Percentiles rank a stretch among this genome's conserved stretches.
Conservation (phyloP, 345 rosid genomes). For the Sapria himalayana region DNA sequence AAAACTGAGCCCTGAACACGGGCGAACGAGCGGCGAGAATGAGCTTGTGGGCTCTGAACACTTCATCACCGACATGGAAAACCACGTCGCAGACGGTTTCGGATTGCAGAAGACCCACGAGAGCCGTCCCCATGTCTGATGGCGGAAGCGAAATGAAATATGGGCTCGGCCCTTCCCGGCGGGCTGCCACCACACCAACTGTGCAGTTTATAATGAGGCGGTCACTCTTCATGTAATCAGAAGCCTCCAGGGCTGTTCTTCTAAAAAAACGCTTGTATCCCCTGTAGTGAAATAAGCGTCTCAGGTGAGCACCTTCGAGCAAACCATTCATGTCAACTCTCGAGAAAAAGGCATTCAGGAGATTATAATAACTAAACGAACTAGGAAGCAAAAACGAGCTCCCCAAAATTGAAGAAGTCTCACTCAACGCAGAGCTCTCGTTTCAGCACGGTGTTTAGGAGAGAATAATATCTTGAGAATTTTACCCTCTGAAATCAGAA, state of each 20-base stretch:
- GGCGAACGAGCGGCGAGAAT: slow-evolving; percentile 88
- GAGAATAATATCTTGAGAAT: too few species aligned
- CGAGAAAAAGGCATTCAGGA: too few species aligned
- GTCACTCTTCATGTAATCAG: slow-evolving; percentile 68
- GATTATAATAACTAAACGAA: too few species aligned
- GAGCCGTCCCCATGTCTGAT: slow-evolving; percentile 58
- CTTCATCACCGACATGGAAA: slow-evolving; percentile 63
- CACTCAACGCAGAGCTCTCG: too few species aligned
- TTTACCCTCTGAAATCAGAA: too few species aligned
- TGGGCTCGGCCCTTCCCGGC: slow-evolving; percentile 49
- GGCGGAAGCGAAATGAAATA: slow-evolving; percentile 35
- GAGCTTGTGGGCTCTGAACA: slow-evolving; percentile 63
- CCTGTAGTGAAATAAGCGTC: too few species aligned
- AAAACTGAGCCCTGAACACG: slow-evolving; percentile 83
- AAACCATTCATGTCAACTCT: too few species aligned
- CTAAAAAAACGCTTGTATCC: slow-evolving; percentile 83
- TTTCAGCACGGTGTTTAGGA: too few species aligned
- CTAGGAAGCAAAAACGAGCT: too few species aligned
- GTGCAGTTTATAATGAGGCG: slow-evolving; percentile 70
- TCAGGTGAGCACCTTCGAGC: too few species aligned
- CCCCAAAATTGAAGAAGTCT: too few species aligned
- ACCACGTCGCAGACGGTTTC: slow-evolving; percentile 54
- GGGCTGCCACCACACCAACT: slow-evolving; percentile 75
- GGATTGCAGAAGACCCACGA: slow-evolving; percentile 52
- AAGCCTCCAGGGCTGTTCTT: slow-evolving; percentile 47